Evolutionary conservation across 495 filamentous ascomycete genomes (phyloP).

Genomic region (Penicillium cosmopolitanum): DNA sequence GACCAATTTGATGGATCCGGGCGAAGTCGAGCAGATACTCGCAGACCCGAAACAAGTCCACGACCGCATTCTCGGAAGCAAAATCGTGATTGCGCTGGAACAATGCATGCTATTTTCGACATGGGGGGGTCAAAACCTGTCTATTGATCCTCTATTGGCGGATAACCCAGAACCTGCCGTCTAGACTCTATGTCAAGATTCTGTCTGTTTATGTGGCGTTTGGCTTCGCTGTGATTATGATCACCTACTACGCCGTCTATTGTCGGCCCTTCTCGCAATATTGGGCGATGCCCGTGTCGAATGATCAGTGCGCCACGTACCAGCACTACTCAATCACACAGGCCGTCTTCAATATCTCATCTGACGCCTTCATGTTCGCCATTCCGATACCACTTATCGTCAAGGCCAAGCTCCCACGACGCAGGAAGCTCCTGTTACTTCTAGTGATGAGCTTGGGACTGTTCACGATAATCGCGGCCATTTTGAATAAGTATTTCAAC

Average conservation of each 20-base stretch:
- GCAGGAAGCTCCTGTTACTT: constrained; percentile 56
- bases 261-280: constrained; percentile 65
- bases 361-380: constrained; percentile 63
- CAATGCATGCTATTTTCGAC: constrained; percentile 56
- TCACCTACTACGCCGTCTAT: constrained; percentile 65
- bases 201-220: constrained; percentile 57
- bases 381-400: constrained; percentile 65
- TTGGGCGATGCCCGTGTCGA: constrained; percentile 54
- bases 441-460: constrained; percentile 57
- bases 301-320: constrained; percentile 41
- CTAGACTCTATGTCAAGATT: constrained; percentile 53
- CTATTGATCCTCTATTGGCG: constrained; percentile 55
- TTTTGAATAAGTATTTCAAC: constrained; percentile 69
- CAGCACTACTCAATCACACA: constrained; percentile 65
- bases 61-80: constrained; percentile 52
- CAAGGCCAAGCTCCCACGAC: constrained; percentile 51
- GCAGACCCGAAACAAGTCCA: constrained; percentile 42
- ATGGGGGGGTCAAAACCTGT: constrained; percentile 52
- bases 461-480: constrained; percentile 65
- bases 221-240: constrained; percentile 61
- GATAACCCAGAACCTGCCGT: constrained; percentile 43
- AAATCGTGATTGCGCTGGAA: constrained; percentile 56
- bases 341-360: constrained; percentile 68
- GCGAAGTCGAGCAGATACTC: constrained; percentile 50
- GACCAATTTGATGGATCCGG: constrained; percentile 63